These are phyloP conservation scores for Carpinus viminea DNA, from an alignment of 306 rosid genomes.

Conservation along the genomic window DNA sequence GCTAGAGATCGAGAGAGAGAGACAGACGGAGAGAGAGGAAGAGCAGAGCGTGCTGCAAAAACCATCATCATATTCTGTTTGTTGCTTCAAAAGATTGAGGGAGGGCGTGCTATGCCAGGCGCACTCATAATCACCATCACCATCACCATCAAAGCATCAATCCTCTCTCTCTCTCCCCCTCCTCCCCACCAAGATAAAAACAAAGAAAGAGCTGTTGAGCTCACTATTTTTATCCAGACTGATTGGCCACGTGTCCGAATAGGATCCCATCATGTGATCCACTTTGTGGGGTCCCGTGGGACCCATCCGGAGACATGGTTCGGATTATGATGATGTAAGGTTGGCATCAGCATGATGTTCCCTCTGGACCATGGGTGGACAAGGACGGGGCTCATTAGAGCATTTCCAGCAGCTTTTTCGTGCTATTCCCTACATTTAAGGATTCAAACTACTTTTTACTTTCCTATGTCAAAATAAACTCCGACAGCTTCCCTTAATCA, in stretches of 20 bases:
- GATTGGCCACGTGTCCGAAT: background rate
- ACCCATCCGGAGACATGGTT: background rate
- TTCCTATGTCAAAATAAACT: too few relatives aligned
- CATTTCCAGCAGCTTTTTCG: too few relatives aligned
- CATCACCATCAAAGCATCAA: conserved; percentile 45
- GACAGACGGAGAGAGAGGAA: conserved; percentile 18
- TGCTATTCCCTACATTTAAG: too few relatives aligned
- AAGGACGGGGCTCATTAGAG: background rate
- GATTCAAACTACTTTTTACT: too few relatives aligned
- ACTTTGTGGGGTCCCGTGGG: conserved; percentile 14
- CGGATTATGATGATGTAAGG: conserved; percentile 43
- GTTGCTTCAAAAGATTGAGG: conserved; percentile 55
- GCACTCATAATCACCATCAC: conserved; percentile 69
- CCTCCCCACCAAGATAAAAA: conserved; percentile 7
- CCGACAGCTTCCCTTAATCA: too few relatives aligned
- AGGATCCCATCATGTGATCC: conserved; percentile 7
- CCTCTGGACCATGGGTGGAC: conserved; percentile 13
- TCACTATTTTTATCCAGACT: conserved; percentile 1
- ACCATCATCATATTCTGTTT: conserved; percentile 78
- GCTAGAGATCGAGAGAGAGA: too few relatives aligned
- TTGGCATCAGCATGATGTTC: conserved; percentile 54
- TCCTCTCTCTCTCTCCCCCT: background rate
- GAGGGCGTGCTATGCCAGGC: conserved; percentile 66
- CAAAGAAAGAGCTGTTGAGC: conserved; percentile 10
- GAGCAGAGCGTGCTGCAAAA: conserved; percentile 63